Base-by-base conservation (phyloP, 768 basidiomycete genomes). In the Xerocomus brunneocitrinus region DNA sequence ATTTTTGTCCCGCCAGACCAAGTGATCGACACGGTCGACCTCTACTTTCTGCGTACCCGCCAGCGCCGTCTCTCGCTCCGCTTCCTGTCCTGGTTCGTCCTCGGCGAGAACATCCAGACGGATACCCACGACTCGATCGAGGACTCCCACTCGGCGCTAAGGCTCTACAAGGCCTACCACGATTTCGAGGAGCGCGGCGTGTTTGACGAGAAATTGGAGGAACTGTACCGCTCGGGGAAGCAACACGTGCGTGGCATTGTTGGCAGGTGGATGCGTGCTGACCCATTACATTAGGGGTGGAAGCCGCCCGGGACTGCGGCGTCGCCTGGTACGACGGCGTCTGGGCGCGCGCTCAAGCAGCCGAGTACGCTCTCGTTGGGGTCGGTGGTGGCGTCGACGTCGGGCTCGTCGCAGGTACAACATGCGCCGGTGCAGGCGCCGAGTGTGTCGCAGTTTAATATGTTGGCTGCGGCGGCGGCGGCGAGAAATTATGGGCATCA, bases 111-210 rank as follows among this genome's bases (percentile, higher is more conserved):
- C 61, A 98, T 99, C 53, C 95, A 98, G 69, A 89, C 82, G 3
- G 92, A 93, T 22, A 91, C 84, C 12, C 95, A 99, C 67, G 97
- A 98, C 69, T 98, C 95, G n/a, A 95, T 99, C 59, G 97, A 99
- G 68, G 95, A 98, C 63, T 92, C 94, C 0, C 79, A 83, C 7
- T 91, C 89, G 6, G 94, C 95, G 1, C 73, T 97, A 30, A 78
- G 84, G 58, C 74, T 98, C 31, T 97, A 89, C 72, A 87, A 91
- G 66, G 84, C 86, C 3, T 92, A 87, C 67, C 79, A 84, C 19
- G 76, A 81, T 31, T 84, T 91, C 45, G 87, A 94, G 64, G 84
- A 79, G 28, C 77, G 83, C 42, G 87, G 85, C 1, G 67, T 79
- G 5, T 95, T 97, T 67, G 92, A 95, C 58, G 80, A 87, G 52